A percentile compares a stretch with the other conserved stretches of the same genome.
Conservation (phyloP, 257 asterid genomes). For the Coffea canephora region DNA sequence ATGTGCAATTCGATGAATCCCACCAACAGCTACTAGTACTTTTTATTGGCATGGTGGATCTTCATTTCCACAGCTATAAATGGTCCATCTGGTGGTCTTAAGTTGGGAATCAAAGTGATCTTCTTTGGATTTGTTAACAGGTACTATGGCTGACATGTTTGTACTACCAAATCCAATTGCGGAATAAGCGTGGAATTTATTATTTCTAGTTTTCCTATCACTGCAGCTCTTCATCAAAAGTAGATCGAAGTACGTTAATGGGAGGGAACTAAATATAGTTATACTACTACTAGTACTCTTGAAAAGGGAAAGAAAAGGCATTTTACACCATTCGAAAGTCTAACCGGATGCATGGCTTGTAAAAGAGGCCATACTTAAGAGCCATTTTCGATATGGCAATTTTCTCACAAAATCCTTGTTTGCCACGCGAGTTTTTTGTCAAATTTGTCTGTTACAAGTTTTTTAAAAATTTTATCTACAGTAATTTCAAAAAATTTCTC, state of each 20-base stretch:
- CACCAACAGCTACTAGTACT: no score
- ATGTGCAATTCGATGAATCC: no score
- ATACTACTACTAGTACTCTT: not conserved
- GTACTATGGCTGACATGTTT: not conserved
- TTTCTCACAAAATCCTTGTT: no score
- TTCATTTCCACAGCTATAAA: not conserved
- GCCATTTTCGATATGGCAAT: no score
- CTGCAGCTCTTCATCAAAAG: not conserved
- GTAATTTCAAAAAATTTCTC: no score
- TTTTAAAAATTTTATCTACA: no score
- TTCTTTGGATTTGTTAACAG: conserved; percentile 9
- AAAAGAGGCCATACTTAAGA: not conserved
- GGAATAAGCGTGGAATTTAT: conserved; percentile 4
- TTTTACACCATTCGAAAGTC: not conserved
- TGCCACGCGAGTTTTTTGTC: no score
- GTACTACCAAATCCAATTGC: not conserved
- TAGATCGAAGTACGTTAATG: not conserved
- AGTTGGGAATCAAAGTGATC: conserved; percentile 7
- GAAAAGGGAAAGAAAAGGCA: not conserved
- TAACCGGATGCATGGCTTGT: not conserved
- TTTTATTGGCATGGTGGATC: no score
- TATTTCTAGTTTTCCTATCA: not conserved
- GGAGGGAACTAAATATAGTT: not conserved
- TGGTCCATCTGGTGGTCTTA: not conserved
- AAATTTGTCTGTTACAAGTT: no score